These are phyloP conservation scores for Coemansia aciculifera DNA, from an alignment of 192 early-diverging fungal species.

Conservation along the genomic window DNA sequence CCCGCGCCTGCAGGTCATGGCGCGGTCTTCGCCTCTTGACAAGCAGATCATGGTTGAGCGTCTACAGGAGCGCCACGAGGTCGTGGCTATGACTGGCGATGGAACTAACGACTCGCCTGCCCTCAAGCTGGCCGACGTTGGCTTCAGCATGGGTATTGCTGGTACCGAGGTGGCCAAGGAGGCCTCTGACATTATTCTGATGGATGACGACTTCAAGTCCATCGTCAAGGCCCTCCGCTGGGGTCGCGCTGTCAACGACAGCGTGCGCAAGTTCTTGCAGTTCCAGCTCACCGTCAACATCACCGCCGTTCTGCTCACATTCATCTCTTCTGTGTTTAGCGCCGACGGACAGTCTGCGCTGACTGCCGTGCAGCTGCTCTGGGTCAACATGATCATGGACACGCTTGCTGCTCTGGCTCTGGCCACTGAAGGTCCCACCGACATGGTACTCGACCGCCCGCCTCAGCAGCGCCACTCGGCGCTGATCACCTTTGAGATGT, in stretches of 20 bases:
- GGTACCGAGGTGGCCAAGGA: conserved; percentile 99
- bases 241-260: conserved; percentile 95
- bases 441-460: conserved; percentile 77
- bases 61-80: conserved; percentile 86
- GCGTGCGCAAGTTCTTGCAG: conserved; percentile 97
- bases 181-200: conserved; percentile 92
- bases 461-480: conserved; percentile 82
- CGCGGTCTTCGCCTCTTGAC: conserved; percentile 90
- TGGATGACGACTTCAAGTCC: conserved; percentile 98
- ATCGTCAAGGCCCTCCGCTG: conserved; percentile 97
- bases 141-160: conserved; percentile 99
- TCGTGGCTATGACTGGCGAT: conserved; percentile 98
- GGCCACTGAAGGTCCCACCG: conserved; percentile 90
- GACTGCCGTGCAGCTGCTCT: conserved; percentile 94
- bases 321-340: conserved; percentile 71
- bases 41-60: conserved; percentile 92
- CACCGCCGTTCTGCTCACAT: conserved; percentile 77
- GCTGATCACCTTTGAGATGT: conserved; percentile 89
- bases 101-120: conserved; percentile 99
- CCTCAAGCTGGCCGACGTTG: conserved; percentile 91
- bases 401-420: conserved; percentile 96
- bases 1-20: conserved; percentile 91
- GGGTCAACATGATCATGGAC: conserved; percentile 99
- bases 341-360: conserved; percentile 72
- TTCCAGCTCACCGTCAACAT: conserved; percentile 99